Conservation (phyloP, 139 green algal species). For the Nannochloris sp. region DNA sequence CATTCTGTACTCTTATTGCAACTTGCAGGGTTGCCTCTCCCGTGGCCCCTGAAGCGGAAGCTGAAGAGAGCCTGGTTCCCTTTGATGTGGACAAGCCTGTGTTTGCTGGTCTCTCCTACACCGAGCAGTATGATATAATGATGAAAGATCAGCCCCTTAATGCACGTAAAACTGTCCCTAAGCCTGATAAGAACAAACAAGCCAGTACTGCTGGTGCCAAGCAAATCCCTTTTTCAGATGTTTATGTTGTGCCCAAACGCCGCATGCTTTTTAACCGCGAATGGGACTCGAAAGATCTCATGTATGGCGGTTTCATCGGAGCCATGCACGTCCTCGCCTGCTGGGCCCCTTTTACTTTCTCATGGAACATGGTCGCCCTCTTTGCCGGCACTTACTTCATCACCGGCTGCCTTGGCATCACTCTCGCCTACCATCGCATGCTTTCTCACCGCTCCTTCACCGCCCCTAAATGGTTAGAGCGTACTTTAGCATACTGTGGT, state of each 20-base stretch:
- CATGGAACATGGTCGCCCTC: slow-evolving; percentile 56
- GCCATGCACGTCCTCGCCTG: slow-evolving; percentile 67
- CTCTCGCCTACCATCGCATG: slow-evolving; percentile 89
- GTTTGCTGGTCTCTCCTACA: slow-evolving; percentile 51
- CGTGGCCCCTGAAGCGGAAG: neutral
- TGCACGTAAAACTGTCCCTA: slow-evolving; percentile 54
- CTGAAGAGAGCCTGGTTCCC: neutral
- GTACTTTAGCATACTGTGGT: slow-evolving; percentile 94
- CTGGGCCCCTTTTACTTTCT: slow-evolving; percentile 74
- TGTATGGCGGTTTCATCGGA: slow-evolving; percentile 68
- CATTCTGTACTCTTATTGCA: too few relatives aligned
- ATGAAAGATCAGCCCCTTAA: slow-evolving; percentile 50
- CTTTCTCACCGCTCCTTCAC: slow-evolving; percentile 86
- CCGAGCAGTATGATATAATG: slow-evolving; percentile 71
- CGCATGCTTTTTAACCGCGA: slow-evolving; percentile 44
- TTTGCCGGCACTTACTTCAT: slow-evolving; percentile 70
- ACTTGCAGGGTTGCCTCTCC: neutral
- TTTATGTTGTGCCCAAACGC: slow-evolving; percentile 43
- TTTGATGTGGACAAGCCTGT: neutral
- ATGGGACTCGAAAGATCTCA: slow-evolving; percentile 66
- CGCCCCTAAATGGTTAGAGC: slow-evolving; percentile 98
- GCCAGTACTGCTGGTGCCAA: neutral
- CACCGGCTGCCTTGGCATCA: slow-evolving; percentile 95
- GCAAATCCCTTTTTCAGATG: slow-evolving; percentile 53
- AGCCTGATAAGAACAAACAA: slow-evolving; percentile 66